These are phyloP conservation scores for Atractiella rhizophila DNA, from an alignment of 768 basidiomycete genomes.

Conservation along the genomic window DNA sequence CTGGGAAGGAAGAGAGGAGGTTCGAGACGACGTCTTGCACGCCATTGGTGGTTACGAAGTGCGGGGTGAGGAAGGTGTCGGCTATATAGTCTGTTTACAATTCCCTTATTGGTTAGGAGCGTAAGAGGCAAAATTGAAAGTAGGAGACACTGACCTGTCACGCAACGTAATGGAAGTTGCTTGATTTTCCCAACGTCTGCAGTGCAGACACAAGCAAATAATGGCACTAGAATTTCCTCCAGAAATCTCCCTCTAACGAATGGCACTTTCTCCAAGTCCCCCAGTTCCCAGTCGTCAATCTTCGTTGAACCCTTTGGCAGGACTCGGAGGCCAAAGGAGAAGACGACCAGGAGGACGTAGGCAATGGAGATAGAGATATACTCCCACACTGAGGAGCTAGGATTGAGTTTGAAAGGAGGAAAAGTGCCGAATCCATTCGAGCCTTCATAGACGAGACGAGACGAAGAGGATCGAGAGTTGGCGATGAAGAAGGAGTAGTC, in stretches of 20 bases:
- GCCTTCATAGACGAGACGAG: too few relatives aligned
- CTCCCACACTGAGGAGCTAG: too few relatives aligned
- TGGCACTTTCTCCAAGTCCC: background rate
- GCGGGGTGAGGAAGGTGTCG: constrained; percentile 39
- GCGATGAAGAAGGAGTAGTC: too few relatives aligned
- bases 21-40: constrained; percentile 34
- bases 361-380: constrained; percentile 27
- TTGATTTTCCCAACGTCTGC: constrained; percentile 33
- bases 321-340: constrained; percentile 10
- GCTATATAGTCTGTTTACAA: constrained; percentile 37
- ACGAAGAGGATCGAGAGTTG: too few relatives aligned
- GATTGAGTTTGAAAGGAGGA: too few relatives aligned
- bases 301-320: background rate
- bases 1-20: constrained; percentile 26
- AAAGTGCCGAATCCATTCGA: too few relatives aligned
- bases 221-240: constrained; percentile 31
- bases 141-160: constrained; percentile 34
- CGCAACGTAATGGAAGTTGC: constrained; percentile 36
- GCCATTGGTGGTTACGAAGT: constrained; percentile 39
- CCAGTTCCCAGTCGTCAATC: background rate
- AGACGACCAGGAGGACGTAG: constrained; percentile 21
- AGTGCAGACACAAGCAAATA: constrained; percentile 52
- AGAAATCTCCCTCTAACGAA: constrained; percentile 20
- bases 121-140: background rate
- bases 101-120: background rate